Percentiles rank a stretch among this genome's conserved stretches.
Conservation (phyloP, 495 filamentous ascomycete genomes). For the Hamigera avellanea region DNA sequence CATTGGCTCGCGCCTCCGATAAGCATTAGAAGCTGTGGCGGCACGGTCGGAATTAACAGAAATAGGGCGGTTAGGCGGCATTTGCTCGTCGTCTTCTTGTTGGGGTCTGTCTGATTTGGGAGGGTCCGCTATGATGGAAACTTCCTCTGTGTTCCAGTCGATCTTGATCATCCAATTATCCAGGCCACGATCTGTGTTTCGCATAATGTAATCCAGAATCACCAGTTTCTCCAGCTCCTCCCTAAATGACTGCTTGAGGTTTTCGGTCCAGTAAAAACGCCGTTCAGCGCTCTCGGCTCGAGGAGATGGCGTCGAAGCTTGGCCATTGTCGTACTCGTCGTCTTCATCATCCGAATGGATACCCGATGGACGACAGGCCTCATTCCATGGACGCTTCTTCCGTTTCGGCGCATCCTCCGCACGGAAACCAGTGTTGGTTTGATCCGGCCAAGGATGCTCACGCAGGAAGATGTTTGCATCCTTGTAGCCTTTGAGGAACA, state of each 20-base stretch:
- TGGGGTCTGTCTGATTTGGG: slow-evolving; percentile 47
- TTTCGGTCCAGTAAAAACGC: slow-evolving; percentile 78
- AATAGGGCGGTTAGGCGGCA: slow-evolving; percentile 46
- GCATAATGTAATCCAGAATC: slow-evolving; percentile 98
- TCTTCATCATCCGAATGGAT: slow-evolving; percentile 58
- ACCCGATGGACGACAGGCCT: slow-evolving; percentile 69
- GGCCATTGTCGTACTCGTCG: slow-evolving; percentile 46
- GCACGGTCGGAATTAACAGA: slow-evolving; percentile 34
- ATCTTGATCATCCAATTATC: slow-evolving; percentile 99
- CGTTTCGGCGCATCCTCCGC: slow-evolving; percentile 58
- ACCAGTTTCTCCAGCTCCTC: slow-evolving; percentile 96
- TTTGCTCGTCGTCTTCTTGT: slow-evolving; percentile 38
- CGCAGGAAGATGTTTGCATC: slow-evolving; percentile 92
- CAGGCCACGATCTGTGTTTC: slow-evolving; percentile 91
- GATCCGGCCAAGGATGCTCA: slow-evolving; percentile 97
- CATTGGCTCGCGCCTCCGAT: slow-evolving; percentile 76
- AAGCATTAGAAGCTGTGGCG: slow-evolving; percentile 49
- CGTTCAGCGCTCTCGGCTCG: slow-evolving; percentile 37
- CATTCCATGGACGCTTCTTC: slow-evolving; percentile 69
- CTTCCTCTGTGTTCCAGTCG: slow-evolving; percentile 69
- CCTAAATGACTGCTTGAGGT: slow-evolving; percentile 79
- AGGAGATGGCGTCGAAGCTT: slow-evolving; percentile 28
- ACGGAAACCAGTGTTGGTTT: slow-evolving; percentile 64
- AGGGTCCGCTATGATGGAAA: slow-evolving; percentile 76
- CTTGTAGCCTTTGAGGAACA: slow-evolving; percentile 92